Evolutionary conservation across 345 rosid species (phyloP).

Genomic region (Brassica napus): DNA sequence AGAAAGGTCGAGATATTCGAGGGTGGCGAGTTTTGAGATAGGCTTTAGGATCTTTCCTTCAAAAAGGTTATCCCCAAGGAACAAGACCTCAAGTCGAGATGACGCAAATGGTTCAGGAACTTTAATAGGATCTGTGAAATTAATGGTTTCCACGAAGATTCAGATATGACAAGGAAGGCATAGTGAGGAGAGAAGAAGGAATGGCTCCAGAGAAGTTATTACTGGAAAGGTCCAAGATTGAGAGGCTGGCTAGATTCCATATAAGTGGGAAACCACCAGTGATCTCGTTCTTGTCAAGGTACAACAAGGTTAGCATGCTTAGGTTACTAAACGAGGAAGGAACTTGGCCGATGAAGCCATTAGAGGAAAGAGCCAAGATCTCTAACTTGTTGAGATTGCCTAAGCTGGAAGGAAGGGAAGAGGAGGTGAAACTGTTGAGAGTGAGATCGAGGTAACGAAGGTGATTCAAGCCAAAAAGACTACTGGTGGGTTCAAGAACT

Average conservation of each 20-base stretch:
- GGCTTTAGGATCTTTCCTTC: neutral
- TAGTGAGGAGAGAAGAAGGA: neutral
- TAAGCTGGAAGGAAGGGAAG: neutral
- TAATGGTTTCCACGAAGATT: neutral
- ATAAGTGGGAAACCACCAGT: slow-evolving; percentile 19
- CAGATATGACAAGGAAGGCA: neutral
- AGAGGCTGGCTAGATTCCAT: slow-evolving; percentile 1
- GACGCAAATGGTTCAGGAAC: neutral
- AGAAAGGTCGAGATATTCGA: too few species aligned
- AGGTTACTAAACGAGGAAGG: neutral
- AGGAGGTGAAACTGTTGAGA: neutral
- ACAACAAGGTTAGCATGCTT: accelerated
- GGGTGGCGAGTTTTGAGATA: neutral
- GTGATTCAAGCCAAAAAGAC: neutral
- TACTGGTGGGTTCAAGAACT: neutral
- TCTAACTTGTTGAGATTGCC: slow-evolving; percentile 1
- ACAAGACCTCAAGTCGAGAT: neutral
- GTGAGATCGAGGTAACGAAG: neutral
- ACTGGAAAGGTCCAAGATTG: accelerated
- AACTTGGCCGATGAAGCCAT: neutral
- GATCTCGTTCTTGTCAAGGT: neutral
- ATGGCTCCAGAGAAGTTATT: neutral
- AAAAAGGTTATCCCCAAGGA: neutral
- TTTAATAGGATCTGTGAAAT: neutral
- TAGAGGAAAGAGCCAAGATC: neutral